These are phyloP conservation scores for Davidsoniella virescens DNA, from an alignment of 2,329 filamentous ascomycete species.

Conservation along the genomic window DNA sequence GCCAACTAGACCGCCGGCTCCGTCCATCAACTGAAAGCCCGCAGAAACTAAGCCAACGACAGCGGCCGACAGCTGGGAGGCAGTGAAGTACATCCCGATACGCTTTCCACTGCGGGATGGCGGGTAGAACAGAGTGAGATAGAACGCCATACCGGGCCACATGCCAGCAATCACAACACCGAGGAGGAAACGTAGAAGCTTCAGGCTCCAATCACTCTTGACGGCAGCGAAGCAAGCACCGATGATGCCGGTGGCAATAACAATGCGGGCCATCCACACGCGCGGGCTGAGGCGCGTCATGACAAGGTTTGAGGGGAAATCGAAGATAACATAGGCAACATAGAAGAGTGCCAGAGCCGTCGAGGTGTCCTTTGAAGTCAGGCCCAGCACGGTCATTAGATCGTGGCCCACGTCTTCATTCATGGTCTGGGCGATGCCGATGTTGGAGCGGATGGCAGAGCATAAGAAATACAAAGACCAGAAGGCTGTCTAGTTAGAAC, in stretches of 20 bases:
- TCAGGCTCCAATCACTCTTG: slow-evolving; percentile 68
- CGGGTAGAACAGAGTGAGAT: slow-evolving; percentile 81
- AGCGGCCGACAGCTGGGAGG: slow-evolving; percentile 73
- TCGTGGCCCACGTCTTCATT: slow-evolving; percentile 56
- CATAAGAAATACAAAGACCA: slow-evolving; percentile 86
- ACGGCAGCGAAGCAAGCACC: slow-evolving; percentile 73
- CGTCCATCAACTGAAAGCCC: slow-evolving; percentile 85
- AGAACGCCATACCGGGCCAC: slow-evolving; percentile 93
- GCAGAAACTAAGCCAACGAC: slow-evolving; percentile 82
- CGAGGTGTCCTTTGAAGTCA: slow-evolving; percentile 63
- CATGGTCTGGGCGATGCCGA: slow-evolving; percentile 91
- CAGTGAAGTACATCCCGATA: slow-evolving; percentile 81
- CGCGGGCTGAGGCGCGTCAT: slow-evolving; percentile 77
- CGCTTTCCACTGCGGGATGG: slow-evolving; percentile 73
- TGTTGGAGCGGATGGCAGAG: slow-evolving; percentile 81
- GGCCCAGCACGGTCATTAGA: slow-evolving; percentile 51
- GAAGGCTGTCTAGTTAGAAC: slow-evolving; percentile 37
- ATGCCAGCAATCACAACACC: slow-evolving; percentile 81
- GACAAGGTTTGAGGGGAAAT: slow-evolving; percentile 72
- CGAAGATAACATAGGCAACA: slow-evolving; percentile 80
- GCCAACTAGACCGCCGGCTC: slow-evolving; percentile 55
- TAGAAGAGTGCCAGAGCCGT: slow-evolving; percentile 80
- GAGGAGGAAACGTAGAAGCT: slow-evolving; percentile 71
- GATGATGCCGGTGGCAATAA: slow-evolving; percentile 71
- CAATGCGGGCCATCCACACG: slow-evolving; percentile 84